phyloP scores from a whole-genome alignment of 1,284 basidiomycete genomes.

The Pseudozyma flocculosa region DNA sequence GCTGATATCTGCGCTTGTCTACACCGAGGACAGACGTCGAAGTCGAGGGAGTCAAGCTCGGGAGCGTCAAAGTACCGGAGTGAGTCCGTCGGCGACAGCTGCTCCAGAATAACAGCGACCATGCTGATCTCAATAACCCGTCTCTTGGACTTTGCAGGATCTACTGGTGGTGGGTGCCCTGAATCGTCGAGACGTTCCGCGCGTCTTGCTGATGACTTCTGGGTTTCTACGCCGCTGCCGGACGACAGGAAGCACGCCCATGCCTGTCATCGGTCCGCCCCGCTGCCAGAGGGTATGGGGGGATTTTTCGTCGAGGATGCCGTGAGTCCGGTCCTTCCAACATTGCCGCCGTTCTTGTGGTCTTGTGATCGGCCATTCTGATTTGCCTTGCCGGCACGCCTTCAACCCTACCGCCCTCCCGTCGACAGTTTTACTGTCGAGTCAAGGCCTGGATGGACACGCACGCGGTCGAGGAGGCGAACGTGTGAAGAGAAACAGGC shows the following conservation, averaged over 20 bases:
- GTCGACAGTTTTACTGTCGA: not conserved
- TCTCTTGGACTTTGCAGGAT: slow-evolving; percentile 9
- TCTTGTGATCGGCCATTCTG: no score
- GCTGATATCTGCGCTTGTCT: not conserved
- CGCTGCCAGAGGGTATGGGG: slow-evolving; percentile 5
- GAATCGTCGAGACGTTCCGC: no score
- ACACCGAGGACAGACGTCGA: slow-evolving; percentile 7
- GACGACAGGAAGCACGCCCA: slow-evolving; percentile 23
- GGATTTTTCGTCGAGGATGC: slow-evolving; percentile 19
- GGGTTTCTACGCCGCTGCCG: no score
- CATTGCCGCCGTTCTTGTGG: not conserved
- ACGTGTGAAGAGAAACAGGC: no score
- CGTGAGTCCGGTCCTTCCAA: not conserved
- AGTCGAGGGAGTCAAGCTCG: slow-evolving; percentile 20
- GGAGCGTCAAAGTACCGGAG: slow-evolving; percentile 31
- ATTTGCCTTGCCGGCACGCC: no score
- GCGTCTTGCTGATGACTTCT: no score
- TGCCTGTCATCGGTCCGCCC: slow-evolving; percentile 13
- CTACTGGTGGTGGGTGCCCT: slow-evolving; percentile 24
- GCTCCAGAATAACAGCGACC: no score
- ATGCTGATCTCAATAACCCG: no score
- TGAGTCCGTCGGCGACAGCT: slow-evolving; percentile 1
- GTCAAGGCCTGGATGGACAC: slow-evolving; percentile 1
- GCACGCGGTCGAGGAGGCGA: not conserved
- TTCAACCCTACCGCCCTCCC: no score